Conservation (phyloP, 2,329 filamentous ascomycete genomes). For the Fusarium albosuccineum region DNA sequence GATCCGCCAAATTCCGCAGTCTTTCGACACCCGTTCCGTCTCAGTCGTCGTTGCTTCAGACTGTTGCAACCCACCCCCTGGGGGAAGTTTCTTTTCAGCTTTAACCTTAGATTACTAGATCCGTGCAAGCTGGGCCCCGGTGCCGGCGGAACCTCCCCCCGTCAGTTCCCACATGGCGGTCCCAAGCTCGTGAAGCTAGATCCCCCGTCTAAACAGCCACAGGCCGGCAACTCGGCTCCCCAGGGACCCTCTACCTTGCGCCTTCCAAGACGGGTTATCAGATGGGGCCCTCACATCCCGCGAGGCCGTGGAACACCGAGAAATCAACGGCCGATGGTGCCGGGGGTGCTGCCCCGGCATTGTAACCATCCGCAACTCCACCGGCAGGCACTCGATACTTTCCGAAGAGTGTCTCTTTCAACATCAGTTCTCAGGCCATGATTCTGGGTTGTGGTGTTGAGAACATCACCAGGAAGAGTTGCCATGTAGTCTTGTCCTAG, state of each 20-base stretch:
- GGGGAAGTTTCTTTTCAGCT: slow-evolving; percentile 15
- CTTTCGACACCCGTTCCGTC: not conserved
- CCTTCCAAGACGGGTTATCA: slow-evolving; percentile 16
- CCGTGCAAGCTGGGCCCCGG: not conserved
- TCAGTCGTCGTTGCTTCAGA: not conserved
- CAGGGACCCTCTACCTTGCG: not conserved
- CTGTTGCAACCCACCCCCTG: not conserved
- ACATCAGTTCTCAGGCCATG: no score
- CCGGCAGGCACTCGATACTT: slow-evolving; percentile 8
- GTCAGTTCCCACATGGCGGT: not conserved
- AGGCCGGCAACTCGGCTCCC: slow-evolving; percentile 10
- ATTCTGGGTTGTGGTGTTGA: not conserved
- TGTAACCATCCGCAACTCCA: slow-evolving; percentile 1
- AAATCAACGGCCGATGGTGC: slow-evolving; percentile 11
- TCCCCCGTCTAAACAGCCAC: not conserved
- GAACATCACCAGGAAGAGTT: not conserved
- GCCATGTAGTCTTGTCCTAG: not conserved
- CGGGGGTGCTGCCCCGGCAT: slow-evolving; percentile 3
- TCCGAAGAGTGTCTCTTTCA: slow-evolving; percentile 6
- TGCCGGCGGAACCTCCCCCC: not conserved
- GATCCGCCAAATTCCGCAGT: slow-evolving; percentile 1
- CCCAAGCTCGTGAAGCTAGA: not conserved
- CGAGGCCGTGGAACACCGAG: slow-evolving; percentile 1
- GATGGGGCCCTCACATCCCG: slow-evolving; percentile 2
- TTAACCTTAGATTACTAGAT: slow-evolving; percentile 24